phyloP scores from a whole-genome alignment of 2,329 filamentous ascomycete species.

The Pyricularia grisea region DNA sequence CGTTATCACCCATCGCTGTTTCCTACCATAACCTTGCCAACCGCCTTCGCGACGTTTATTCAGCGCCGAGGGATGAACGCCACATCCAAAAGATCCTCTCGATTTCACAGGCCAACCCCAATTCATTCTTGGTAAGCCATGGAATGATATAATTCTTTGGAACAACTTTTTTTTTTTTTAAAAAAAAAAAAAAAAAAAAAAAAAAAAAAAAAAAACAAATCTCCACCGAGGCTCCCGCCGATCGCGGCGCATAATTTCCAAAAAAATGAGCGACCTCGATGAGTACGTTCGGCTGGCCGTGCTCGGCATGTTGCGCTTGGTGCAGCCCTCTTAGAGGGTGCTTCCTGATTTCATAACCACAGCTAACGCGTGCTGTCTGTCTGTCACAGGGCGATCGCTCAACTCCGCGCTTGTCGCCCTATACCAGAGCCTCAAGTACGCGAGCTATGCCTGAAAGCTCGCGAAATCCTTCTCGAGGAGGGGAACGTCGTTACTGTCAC shows the following conservation, averaged over 20 bases:
- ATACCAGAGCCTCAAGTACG: constrained; percentile 94
- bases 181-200: too few relatives aligned
- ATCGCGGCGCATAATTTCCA: constrained; percentile 3
- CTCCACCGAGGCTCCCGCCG: background rate
- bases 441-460: constrained; percentile 93
- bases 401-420: constrained; percentile 88
- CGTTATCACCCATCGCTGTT: background rate
- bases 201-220: background rate
- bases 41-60: background rate
- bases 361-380: background rate
- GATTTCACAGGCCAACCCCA: background rate
- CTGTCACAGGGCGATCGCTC: constrained; percentile 70
- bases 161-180: background rate
- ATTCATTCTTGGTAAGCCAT: background rate
- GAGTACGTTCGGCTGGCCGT: constrained; percentile 42
- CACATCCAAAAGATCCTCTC: background rate
- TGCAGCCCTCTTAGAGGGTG: background rate
- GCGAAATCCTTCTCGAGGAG: constrained; percentile 93
- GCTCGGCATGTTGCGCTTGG: background rate
- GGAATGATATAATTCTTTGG: background rate
- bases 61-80: background rate
- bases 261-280: constrained; percentile 83
- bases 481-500: constrained; percentile 94
- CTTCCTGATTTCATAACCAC: background rate
- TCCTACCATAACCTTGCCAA: background rate